Percentiles rank a stretch among this genome's conserved stretches.
Conservation (phyloP, 768 basidiomycete species). For the Boletales sp. region DNA sequence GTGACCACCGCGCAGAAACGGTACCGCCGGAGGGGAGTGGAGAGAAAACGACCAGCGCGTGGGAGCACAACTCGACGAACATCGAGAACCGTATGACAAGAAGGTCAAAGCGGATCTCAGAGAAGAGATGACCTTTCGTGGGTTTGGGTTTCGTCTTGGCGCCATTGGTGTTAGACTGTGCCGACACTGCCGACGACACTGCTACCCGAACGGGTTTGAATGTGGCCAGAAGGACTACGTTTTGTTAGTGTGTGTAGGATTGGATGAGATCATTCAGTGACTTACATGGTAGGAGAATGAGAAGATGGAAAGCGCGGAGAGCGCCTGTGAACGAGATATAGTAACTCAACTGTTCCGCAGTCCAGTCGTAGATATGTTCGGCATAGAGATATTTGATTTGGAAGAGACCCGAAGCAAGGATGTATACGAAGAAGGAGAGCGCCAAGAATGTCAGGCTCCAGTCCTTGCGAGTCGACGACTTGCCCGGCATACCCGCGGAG, state of each 20-base stretch:
- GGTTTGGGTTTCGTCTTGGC: constrained; percentile 39
- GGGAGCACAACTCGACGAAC: constrained; percentile 62
- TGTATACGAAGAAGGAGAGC: constrained; percentile 56
- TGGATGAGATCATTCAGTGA: constrained; percentile 9
- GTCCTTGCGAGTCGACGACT: constrained; percentile 54
- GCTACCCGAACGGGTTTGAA: constrained; percentile 47
- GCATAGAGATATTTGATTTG: constrained; percentile 79
- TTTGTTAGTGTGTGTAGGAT: constrained; percentile 30
- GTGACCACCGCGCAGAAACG: constrained; percentile 23
- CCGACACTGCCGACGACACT: constrained; percentile 4
- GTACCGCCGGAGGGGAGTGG: constrained; percentile 39
- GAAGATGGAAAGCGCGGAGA: constrained; percentile 59
- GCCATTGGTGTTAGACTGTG: constrained; percentile 3
- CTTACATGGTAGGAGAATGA: constrained; percentile 68
- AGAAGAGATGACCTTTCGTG: constrained; percentile 47
- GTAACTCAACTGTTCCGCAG: constrained; percentile 64
- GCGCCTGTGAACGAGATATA: constrained; percentile 72
- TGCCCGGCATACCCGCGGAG: constrained; percentile 54
- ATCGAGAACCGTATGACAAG: constrained; percentile 62
- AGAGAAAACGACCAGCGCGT: constrained; percentile 54
- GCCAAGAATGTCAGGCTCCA: constrained; percentile 75
- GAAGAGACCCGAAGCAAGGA: constrained; percentile 68
- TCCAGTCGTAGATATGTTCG: constrained; percentile 68
- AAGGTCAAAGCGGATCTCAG: constrained; percentile 68
- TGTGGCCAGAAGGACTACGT: constrained; percentile 53